Evolutionary conservation across 2,329 filamentous ascomycete genomes (phyloP).

Genomic region (Ascocoryne sarcoides): DNA sequence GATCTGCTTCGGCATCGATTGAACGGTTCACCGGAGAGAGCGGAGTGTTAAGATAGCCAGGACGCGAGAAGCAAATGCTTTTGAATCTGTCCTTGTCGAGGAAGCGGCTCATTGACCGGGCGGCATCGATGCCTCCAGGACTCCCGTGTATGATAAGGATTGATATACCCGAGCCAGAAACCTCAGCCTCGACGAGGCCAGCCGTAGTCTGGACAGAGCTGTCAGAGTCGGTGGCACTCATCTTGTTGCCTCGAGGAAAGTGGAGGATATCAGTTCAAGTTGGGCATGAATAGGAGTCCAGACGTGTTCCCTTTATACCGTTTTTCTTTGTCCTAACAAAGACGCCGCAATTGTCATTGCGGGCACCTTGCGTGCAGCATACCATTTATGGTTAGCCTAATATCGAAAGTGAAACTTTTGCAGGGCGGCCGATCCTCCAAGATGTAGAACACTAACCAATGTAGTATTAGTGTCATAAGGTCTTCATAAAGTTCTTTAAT

Average conservation of each 20-base stretch:
- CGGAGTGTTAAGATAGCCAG: conserved; percentile 1
- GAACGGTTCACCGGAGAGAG: not conserved
- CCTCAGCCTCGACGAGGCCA: not conserved
- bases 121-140: conserved; percentile 1
- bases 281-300: not conserved
- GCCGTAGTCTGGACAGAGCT: not conserved
- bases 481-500: too few relatives aligned
- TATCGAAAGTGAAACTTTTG: too few relatives aligned
- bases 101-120: not conserved
- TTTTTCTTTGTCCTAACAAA: too few relatives aligned
- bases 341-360: too few relatives aligned
- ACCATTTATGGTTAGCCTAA: too few relatives aligned
- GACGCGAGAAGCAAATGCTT: not conserved
- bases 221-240: not conserved
- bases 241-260: not conserved
- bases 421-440: too few relatives aligned
- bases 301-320: conserved; percentile 1
- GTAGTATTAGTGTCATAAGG: too few relatives aligned
- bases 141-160: conserved; percentile 1
- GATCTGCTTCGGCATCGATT: conserved; percentile 1
- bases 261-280: not conserved
- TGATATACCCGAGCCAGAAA: conserved; percentile 1
- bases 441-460: too few relatives aligned
- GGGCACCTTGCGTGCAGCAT: too few relatives aligned
- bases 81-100: conserved; percentile 1